A percentile compares a stretch with the other conserved stretches of the same genome.
Evolutionary conservation across 495 filamentous ascomycete genomes (phyloP).

Genomic region (Podospora conica): DNA sequence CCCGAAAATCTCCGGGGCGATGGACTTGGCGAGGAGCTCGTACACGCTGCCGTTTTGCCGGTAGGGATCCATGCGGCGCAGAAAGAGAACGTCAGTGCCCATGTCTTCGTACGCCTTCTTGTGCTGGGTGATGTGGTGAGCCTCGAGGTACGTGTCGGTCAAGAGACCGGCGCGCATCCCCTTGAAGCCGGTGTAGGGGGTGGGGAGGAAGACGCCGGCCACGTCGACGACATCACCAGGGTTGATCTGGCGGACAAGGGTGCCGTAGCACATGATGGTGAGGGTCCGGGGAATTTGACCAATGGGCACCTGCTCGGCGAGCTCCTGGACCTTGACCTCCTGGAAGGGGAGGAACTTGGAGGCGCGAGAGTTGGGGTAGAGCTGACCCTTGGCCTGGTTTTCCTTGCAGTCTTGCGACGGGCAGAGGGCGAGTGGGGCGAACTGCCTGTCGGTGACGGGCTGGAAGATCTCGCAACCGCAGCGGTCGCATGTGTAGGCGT

Average conservation of each 20-base stretch:
- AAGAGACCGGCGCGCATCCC: slow-evolving; percentile 90
- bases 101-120: slow-evolving; percentile 95
- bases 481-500: slow-evolving; percentile 93
- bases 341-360: slow-evolving; percentile 98
- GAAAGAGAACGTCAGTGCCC: slow-evolving; percentile 62
- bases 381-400: slow-evolving; percentile 88
- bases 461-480: slow-evolving; percentile 98
- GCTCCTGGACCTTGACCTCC: slow-evolving; percentile 97
- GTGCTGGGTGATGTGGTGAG: slow-evolving; percentile 87
- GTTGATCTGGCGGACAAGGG: slow-evolving; percentile 74
- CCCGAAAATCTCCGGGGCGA: slow-evolving; percentile 95
- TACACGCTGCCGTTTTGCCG: slow-evolving; percentile 83
- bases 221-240: slow-evolving; percentile 93
- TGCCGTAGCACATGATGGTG: slow-evolving; percentile 85
- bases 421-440: slow-evolving; percentile 76
- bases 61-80: slow-evolving; percentile 75
- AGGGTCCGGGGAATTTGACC: slow-evolving; percentile 91
- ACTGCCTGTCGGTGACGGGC: slow-evolving; percentile 86
- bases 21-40: slow-evolving; percentile 88
- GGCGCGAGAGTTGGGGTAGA: slow-evolving; percentile 86
- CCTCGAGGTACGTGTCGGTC: slow-evolving; percentile 95
- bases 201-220: slow-evolving; percentile 91
- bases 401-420: slow-evolving; percentile 79
- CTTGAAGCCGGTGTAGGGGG: slow-evolving; percentile 95
- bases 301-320: slow-evolving; percentile 96